Base-by-base conservation (phyloP, 108 stramenopile species). In the Cyclotella choctawhatcheeana region DNA sequence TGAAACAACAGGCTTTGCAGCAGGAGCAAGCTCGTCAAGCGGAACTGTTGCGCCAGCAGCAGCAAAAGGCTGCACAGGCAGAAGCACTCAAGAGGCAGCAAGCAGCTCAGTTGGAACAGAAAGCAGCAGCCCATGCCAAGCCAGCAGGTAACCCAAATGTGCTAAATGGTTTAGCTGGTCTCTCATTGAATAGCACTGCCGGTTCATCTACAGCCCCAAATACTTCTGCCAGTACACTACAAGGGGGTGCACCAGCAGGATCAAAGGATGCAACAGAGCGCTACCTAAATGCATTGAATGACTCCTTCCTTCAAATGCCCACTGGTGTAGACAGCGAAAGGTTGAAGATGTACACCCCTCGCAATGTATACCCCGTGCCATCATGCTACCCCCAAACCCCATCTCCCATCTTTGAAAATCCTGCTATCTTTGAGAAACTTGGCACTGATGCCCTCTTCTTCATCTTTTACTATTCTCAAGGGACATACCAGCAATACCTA, bases 371-470 rank as follows among this genome's bases (percentile, higher is more conserved):
- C 72, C 89, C 94, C 24, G 35, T 68, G n/a, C 96, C 94, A 6
- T 55, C 95, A 6, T 92, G 91, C 37, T 99, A 96, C 65, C 98
- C 98, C 5, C 71, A 93, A 5, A 67, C 69, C 12, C 98, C 99
- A 22, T 81, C 91, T 12, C 69, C 92, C 4, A 82, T 85, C 59
- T 94, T 98, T 61, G 98, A 98, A 35, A 93, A 90, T 63, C 93
- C 98, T 14, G 89, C 91, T 21, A 79, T 98, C 29, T 98, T 98
- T 68, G 97, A 98, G 74, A 98, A 97, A 82, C 74, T 99, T 17
- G 94, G 94, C 44, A 89, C 93, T 21, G 99, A 99, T 85, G 92
- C 92, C n/a, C 84, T 99, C n/a, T 99, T 99, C 84, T 97, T 98
- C 73, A 96, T 98, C 74, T 99, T 99, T 76, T 99, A 99, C 85